These are phyloP conservation scores for Coemansia sp. DNA, from an alignment of 192 early-diverging fungal species.

Conservation along the genomic window DNA sequence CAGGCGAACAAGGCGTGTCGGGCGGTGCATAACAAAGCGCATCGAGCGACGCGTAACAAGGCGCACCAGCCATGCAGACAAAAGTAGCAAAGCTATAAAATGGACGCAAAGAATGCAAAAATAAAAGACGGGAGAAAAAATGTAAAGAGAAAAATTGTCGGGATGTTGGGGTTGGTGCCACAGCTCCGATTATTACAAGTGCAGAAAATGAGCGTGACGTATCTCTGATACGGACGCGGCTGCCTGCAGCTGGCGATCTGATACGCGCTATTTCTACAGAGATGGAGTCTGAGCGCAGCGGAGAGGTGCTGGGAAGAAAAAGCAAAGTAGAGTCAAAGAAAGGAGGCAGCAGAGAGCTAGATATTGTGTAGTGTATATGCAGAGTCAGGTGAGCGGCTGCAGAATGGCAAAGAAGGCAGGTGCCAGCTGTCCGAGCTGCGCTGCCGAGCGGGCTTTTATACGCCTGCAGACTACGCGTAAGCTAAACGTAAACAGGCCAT, in stretches of 20 bases:
- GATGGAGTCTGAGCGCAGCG: not conserved
- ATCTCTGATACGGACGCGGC: not conserved
- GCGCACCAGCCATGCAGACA: conserved; percentile 17
- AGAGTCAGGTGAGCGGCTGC: not conserved
- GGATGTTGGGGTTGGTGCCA: not conserved
- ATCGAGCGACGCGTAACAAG: conserved; percentile 12
- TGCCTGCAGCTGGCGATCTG: not conserved
- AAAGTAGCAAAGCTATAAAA: not conserved
- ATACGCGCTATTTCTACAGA: not conserved
- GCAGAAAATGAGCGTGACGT: not conserved
- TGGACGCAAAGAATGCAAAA: not conserved
- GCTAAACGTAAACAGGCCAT: not conserved
- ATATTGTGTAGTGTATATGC: not conserved
- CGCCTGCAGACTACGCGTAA: not conserved
- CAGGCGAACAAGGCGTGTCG: conserved; percentile 11
- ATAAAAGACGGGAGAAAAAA: not conserved
- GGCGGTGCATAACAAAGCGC: not conserved
- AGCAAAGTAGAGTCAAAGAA: not conserved
- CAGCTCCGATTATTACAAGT: not conserved
- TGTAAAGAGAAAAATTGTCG: not conserved
- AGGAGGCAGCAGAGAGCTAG: not conserved
- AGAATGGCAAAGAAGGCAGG: not conserved
- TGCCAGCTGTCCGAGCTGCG: not conserved
- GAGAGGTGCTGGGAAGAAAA: not conserved
- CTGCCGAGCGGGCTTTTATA: not conserved